Base-by-base conservation (phyloP, 2,329 filamentous ascomycete species). In the Cryphonectria nitschkei region DNA sequence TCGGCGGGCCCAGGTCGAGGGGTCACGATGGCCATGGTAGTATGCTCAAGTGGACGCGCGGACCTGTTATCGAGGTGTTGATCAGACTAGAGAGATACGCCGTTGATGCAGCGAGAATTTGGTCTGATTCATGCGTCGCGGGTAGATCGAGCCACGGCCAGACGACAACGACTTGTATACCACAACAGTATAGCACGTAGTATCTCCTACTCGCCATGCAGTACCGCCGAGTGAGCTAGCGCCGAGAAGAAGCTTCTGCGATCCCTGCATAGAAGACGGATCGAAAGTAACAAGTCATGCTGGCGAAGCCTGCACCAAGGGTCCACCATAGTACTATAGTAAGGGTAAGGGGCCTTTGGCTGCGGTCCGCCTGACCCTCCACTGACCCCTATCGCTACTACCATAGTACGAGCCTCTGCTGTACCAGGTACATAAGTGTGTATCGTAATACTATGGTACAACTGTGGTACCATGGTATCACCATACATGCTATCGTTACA, bases 211-310 rank as follows among this genome's bases (percentile, higher is more conserved):
- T 54, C 52, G 22, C 58, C 58, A 26, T 29, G n/a, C 62, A 54
- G 26, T 29, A 34, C 62, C 63, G 11, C 58, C 58, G 37, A 41
- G 50, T 32, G 60, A 68, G 65, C 65, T 68, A 60, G 60, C 50
- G 39, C 46, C 13, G 41, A 34, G 41, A 58, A n/a, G 32, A 64
- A 67, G 61, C 73, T 75, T 75, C 75, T 64, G 72, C 62, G 19
- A 76, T 71, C 75, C 76, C 76, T 76, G 75, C 74, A 71, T 75
- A 62, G 75, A 77, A 77, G 70, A 61, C n/a, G 56, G 54, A 66
- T 68, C 65, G 66, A 70, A 70, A 70, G 68, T 63, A 39, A 64
- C 61, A 6, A 64, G 34, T 29, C 37, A 37, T 52, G 34, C 52
- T 67, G 39, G 50, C 29, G 13, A 54, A 65, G 64, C 50, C 41